Evolutionary conservation across 106 monocot species (phyloP), one percentile per base, ranked within the genome.

Genomic region (Chionographis japonica): DNA sequence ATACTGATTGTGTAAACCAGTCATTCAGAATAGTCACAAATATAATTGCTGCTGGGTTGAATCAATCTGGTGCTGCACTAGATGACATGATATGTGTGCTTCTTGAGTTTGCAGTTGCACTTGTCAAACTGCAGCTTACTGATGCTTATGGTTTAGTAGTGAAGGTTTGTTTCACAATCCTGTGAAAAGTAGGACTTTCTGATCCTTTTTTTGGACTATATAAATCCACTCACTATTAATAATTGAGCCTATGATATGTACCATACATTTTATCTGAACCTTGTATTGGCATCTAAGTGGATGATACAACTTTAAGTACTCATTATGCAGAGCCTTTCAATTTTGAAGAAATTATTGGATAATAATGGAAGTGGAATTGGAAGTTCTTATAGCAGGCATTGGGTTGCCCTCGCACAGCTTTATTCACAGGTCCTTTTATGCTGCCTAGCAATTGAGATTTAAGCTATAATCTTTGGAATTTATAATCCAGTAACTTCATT

Each of bases 321-420:
- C 19, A 20, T 63, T 69, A 15, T 86, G 78, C 84, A 97, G 95
- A 69, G 86, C 36, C 82, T 92, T 70, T 78, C 81, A 35, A 74
- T 85, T 78, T 66, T 85, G 46, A 86, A 83, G 58, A 97, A 89
- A 72, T 52, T 97, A 37, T 69, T 97, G 73, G 92, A 92, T 57
- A 76, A 62, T 63, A 76, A 63, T 72, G 86, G 86, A 57, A 68
- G 40, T 71, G 74, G 61, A 72, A 54, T 75, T 50, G 42, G 66
- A 49, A 72, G 61, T 75, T 85, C 79, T 77, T 85, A 74, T 83
- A 66, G 16, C 40, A 82, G 54, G 54, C 86, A 92, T 51, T 95
- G 92, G 95, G 4, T 73, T 74, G 37, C 78, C 8, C 72, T 87
- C 12, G 69, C 57, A 77, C 83, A 73, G 27, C 80, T 97, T 35